phyloP scores from a whole-genome alignment of 495 filamentous ascomycete species.

The Aspergillus baeticus region DNA sequence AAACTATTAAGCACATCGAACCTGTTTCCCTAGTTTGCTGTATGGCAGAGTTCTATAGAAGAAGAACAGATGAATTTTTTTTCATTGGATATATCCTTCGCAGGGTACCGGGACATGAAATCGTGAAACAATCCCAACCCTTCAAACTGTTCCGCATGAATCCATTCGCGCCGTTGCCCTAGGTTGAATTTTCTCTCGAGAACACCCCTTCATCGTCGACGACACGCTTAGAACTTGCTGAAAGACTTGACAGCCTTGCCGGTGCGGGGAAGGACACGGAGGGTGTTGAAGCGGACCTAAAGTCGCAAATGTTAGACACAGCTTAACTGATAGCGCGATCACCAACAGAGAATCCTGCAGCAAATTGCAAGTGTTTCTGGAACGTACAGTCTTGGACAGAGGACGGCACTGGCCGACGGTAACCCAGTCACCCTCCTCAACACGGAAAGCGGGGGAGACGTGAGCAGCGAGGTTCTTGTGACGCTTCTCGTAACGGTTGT shows the following conservation, averaged over 20 bases:
- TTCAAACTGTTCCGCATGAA: slow-evolving; percentile 41
- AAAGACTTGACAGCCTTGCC: slow-evolving; percentile 98
- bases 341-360: too few species aligned
- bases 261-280: slow-evolving; percentile 93
- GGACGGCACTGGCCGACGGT: slow-evolving; percentile 99
- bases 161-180: slow-evolving; percentile 48
- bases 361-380: background rate
- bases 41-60: slow-evolving; percentile 29
- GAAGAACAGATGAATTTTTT: slow-evolving; percentile 44
- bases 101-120: slow-evolving; percentile 49
- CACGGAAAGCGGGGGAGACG: slow-evolving; percentile 99
- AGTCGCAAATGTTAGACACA: slow-evolving; percentile 19
- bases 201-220: slow-evolving; percentile 33
- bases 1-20: slow-evolving; percentile 1
- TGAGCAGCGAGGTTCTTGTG: slow-evolving; percentile 99
- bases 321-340: background rate
- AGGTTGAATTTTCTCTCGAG: slow-evolving; percentile 36
- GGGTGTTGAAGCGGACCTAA: slow-evolving; percentile 98
- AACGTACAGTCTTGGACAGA: slow-evolving; percentile 96
- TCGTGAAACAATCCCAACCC: slow-evolving; percentile 51
- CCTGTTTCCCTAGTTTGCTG: slow-evolving; percentile 16
- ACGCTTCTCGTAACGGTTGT: slow-evolving; percentile 98
- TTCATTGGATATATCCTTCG: slow-evolving; percentile 50
- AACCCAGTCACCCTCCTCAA: slow-evolving; percentile 98
- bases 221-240: slow-evolving; percentile 82